These are phyloP conservation scores for Thelephora ganbajun DNA, from an alignment of 768 basidiomycete genomes.

Conservation along the genomic window DNA sequence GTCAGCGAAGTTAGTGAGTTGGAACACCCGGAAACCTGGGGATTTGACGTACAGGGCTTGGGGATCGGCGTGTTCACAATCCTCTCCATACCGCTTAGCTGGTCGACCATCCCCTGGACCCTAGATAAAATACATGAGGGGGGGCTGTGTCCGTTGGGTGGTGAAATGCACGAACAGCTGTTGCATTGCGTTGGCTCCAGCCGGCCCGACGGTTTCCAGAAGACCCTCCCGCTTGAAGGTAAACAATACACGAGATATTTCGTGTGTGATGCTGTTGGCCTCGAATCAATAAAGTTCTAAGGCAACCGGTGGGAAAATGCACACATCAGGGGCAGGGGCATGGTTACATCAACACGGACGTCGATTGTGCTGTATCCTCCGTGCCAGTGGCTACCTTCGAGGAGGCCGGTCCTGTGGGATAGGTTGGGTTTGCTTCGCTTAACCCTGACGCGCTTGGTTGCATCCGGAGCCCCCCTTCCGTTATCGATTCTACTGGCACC, in stretches of 20 bases:
- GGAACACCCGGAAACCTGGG: conserved; percentile 1
- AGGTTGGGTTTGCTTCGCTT: conserved; percentile 57
- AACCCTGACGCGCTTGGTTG: conserved; percentile 46
- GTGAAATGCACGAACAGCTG: conserved; percentile 30
- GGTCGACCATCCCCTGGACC: conserved; percentile 71
- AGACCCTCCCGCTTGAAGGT: conserved; percentile 67
- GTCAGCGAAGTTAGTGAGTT: not conserved
- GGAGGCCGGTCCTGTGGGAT: conserved; percentile 41
- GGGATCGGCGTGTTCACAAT: conserved; percentile 82
- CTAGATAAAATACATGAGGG: conserved; percentile 20
- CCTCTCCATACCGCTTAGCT: conserved; percentile 81
- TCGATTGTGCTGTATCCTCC: conserved; percentile 38
- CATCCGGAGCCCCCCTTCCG: conserved; percentile 8
- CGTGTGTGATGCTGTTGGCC: conserved; percentile 58
- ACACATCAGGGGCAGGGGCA: conserved; percentile 76
- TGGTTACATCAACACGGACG: conserved; percentile 13
- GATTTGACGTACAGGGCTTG: conserved; percentile 39
- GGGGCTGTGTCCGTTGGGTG: not conserved
- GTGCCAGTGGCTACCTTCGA: conserved; percentile 49
- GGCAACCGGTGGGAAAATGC: conserved; percentile 10
- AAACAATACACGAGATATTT: conserved; percentile 57
- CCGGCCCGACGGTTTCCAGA: conserved; percentile 82
- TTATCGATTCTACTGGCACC: conserved; percentile 4
- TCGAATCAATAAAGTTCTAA: not conserved
- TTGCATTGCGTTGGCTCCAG: conserved; percentile 70